A percentile compares a stretch with the other conserved stretches of the same genome.
Evolutionary conservation across 2,329 filamentous ascomycete species (phyloP).

Genomic region (Trichoderma gracile): DNA sequence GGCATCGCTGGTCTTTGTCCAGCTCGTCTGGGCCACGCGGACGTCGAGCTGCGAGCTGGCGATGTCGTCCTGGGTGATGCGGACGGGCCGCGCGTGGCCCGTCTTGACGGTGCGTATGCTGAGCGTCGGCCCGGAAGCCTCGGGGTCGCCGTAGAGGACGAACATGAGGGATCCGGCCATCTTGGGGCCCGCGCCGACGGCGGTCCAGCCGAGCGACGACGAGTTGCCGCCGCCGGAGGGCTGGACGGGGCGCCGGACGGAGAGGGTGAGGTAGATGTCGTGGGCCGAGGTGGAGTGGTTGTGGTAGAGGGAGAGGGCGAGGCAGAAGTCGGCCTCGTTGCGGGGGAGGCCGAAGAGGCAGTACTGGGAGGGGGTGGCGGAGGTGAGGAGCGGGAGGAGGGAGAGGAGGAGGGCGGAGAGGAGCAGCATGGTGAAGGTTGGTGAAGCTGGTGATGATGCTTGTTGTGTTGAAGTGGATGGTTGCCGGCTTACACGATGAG

Average conservation of each 20-base stretch:
- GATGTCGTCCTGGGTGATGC: not conserved
- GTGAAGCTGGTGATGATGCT: too few relatives aligned
- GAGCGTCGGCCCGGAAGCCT: constrained; percentile 18
- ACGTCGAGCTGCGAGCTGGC: constrained; percentile 21
- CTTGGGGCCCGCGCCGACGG: constrained; percentile 27
- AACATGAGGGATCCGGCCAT: constrained; percentile 32
- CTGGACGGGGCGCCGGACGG: constrained; percentile 7
- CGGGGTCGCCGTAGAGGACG: constrained; percentile 30
- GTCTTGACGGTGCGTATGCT: constrained; percentile 27
- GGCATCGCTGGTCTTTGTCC: constrained; percentile 6
- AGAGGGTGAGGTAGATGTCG: constrained; percentile 29
- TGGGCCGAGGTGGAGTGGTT: constrained; percentile 28
- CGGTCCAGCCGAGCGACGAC: constrained; percentile 30
- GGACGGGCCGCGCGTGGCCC: constrained; percentile 24
- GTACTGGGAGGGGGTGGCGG: constrained; percentile 27
- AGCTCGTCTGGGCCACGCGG: constrained; percentile 26
- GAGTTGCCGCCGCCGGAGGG: constrained; percentile 1
- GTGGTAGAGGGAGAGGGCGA: constrained; percentile 28
- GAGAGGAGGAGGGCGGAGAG: not conserved
- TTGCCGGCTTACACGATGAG: too few relatives aligned
- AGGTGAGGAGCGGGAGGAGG: constrained; percentile 1
- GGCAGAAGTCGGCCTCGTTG: constrained; percentile 29
- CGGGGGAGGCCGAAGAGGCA: constrained; percentile 27
- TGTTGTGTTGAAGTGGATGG: too few relatives aligned
- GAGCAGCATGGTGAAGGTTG: not conserved